Conservation (phyloP, 1,139 yeast genomes). For the Zygosaccharomyces sapae region DNA sequence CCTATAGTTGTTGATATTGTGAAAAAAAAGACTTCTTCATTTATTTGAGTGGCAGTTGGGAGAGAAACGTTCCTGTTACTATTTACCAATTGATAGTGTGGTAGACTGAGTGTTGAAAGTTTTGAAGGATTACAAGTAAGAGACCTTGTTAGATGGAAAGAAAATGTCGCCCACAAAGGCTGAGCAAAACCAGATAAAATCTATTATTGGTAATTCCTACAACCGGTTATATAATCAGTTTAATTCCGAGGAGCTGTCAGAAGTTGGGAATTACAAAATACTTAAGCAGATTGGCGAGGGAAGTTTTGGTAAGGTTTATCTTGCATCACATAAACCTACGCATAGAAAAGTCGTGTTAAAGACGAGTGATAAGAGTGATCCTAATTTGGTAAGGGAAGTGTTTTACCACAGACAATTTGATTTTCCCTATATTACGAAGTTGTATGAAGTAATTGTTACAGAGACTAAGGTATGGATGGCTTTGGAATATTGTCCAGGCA, state of each 20-base stretch:
- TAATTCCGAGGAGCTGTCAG: slow-evolving; percentile 48
- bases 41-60: background rate
- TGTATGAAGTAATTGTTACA: slow-evolving; percentile 81
- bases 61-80: background rate
- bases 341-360: slow-evolving; percentile 77
- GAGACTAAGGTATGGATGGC: slow-evolving; percentile 82
- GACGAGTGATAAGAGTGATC: slow-evolving; percentile 76
- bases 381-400: slow-evolving; percentile 87
- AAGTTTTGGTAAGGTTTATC: slow-evolving; percentile 84
- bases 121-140: background rate
- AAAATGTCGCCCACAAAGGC: slow-evolving; percentile 17
- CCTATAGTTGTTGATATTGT: no score
- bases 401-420: slow-evolving; percentile 81
- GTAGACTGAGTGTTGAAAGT: background rate
- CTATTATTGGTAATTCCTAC: slow-evolving; percentile 54
- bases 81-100: background rate
- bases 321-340: slow-evolving; percentile 73
- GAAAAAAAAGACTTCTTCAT: no score
- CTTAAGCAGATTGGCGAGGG: slow-evolving; percentile 79
- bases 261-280: slow-evolving; percentile 75
- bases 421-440: slow-evolving; percentile 77
- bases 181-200: slow-evolving; percentile 33
- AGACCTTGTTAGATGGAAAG: background rate
- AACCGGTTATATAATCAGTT: slow-evolving; percentile 57
- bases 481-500: slow-evolving; percentile 85